phyloP scores from a whole-genome alignment of 2,329 filamentous ascomycete species.

The Trichoderma harzianum region DNA sequence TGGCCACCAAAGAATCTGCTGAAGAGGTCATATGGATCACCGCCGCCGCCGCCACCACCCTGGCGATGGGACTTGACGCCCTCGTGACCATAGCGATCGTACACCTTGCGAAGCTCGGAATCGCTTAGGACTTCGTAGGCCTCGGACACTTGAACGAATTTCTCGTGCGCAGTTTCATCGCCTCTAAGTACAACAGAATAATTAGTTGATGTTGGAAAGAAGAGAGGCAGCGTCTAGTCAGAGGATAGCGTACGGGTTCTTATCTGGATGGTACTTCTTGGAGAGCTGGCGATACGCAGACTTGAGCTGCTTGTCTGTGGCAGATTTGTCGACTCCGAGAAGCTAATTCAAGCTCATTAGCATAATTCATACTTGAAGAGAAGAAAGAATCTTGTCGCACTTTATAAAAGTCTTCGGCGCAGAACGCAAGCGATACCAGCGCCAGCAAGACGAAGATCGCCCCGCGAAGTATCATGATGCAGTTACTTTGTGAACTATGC shows the following conservation, averaged over 20 bases:
- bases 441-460: slow-evolving; percentile 52
- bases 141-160: slow-evolving; percentile 91
- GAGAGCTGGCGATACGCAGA: slow-evolving; percentile 86
- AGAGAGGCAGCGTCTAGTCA: background rate
- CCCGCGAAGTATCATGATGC: slow-evolving; percentile 50
- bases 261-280: slow-evolving; percentile 96
- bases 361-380: background rate
- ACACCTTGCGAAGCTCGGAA: slow-evolving; percentile 76
- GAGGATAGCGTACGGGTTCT: slow-evolving; percentile 73
- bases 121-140: slow-evolving; percentile 91
- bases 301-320: slow-evolving; percentile 86
- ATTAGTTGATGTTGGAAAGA: background rate
- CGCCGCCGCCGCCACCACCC: slow-evolving; percentile 51
- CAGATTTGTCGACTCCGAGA: slow-evolving; percentile 74
- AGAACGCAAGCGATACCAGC: slow-evolving; percentile 52
- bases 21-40: slow-evolving; percentile 93
- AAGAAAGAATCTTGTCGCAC: slow-evolving; percentile 37
- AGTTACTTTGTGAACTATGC: slow-evolving; percentile 21
- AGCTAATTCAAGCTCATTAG: slow-evolving; percentile 47
- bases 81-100: slow-evolving; percentile 92
- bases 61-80: slow-evolving; percentile 81
- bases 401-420: slow-evolving; percentile 76
- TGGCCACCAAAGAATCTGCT: slow-evolving; percentile 92
- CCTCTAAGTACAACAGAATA: slow-evolving; percentile 47
- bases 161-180: slow-evolving; percentile 75